phyloP scores from a whole-genome alignment of 164 flowering plant genomes.

The Echeveria elegans region DNA sequence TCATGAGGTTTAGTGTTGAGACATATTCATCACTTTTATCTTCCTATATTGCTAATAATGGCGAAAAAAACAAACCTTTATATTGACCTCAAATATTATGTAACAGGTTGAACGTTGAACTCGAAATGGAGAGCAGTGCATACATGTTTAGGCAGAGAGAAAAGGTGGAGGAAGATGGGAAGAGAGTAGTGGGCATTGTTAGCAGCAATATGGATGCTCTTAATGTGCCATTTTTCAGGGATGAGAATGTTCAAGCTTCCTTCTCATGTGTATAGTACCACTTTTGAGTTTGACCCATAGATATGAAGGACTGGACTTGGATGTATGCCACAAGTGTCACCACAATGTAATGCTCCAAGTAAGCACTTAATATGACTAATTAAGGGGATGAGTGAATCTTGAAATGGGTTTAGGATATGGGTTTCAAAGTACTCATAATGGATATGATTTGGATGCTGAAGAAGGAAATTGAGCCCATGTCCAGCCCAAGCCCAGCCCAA shows the following conservation, averaged over 20 bases:
- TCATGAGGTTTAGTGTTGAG: slow-evolving; percentile 48
- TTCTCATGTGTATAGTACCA: slow-evolving; percentile 20
- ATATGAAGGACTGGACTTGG: no score
- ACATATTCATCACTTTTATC: not conserved
- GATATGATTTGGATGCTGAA: no score
- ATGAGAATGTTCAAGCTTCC: slow-evolving; percentile 50
- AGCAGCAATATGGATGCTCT: slow-evolving; percentile 58
- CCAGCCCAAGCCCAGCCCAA: no score
- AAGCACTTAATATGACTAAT: no score
- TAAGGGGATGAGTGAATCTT: no score
- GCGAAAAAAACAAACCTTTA: not conserved
- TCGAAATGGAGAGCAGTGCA: slow-evolving; percentile 30
- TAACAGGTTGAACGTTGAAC: slow-evolving; percentile 43
- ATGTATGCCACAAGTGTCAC: no score
- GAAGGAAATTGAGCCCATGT: no score
- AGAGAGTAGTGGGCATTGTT: slow-evolving; percentile 35
- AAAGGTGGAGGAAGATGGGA: slow-evolving; percentile 30
- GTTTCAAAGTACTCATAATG: no score
- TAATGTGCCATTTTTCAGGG: slow-evolving; percentile 28
- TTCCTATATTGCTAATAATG: not conserved
- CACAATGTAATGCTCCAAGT: no score
- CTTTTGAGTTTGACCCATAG: not conserved
- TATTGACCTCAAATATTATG: not conserved
- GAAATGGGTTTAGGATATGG: no score
- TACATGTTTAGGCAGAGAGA: slow-evolving; percentile 21